These are phyloP conservation scores for Aspergillus viridinutans DNA, from an alignment of 2,329 filamentous ascomycete genomes.

Conservation along the genomic window DNA sequence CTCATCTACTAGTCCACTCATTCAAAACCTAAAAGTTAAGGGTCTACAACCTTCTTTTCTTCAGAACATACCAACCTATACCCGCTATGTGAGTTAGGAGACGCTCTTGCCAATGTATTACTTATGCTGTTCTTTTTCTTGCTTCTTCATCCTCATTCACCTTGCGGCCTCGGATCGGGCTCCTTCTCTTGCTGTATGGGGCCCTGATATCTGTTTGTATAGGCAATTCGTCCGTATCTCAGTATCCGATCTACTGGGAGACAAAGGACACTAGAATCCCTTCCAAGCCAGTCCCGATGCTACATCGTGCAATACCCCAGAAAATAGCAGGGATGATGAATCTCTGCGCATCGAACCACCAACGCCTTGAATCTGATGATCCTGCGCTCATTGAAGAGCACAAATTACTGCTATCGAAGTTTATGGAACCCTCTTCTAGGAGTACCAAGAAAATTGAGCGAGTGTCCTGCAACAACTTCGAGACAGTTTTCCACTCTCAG, in stretches of 20 bases:
- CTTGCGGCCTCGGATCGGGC: neutral
- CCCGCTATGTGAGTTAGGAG: neutral
- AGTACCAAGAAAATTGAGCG: constrained; percentile 1
- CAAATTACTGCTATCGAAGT: constrained; percentile 23
- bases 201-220: neutral
- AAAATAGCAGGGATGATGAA: neutral
- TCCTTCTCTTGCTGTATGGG: neutral
- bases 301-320: neutral
- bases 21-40: neutral
- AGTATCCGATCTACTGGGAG: neutral
- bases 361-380: constrained; percentile 15
- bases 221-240: neutral
- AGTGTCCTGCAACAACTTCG: neutral
- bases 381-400: constrained; percentile 16
- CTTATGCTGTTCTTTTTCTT: neutral
- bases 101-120: neutral
- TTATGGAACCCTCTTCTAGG: constrained; percentile 14
- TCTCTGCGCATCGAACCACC: neutral
- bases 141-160: neutral
- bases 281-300: neutral
- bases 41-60: neutral
- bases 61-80: neutral
- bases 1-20: neutral
- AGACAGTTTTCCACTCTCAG: neutral
- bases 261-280: neutral